These are phyloP conservation scores for Fusarium sp. DNA, from an alignment of 2,329 filamentous ascomycete species.

Conservation along the genomic window DNA sequence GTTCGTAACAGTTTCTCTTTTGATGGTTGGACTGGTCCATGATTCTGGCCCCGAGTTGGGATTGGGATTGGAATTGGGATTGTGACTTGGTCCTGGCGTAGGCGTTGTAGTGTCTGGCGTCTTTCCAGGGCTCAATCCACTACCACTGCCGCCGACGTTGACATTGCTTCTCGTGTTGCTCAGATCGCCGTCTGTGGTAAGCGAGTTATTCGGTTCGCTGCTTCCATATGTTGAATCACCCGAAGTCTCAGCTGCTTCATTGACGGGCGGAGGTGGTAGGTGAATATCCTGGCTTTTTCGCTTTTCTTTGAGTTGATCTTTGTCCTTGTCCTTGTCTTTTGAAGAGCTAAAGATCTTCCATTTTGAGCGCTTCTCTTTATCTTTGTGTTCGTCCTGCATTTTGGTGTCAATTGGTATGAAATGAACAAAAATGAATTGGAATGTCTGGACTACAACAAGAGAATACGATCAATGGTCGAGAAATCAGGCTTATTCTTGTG, in stretches of 20 bases:
- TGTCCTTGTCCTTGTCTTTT: constrained; percentile 37
- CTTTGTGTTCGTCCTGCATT: constrained; percentile 28
- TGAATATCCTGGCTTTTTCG: constrained; percentile 23
- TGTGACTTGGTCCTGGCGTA: constrained; percentile 9
- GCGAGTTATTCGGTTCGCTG: constrained; percentile 41
- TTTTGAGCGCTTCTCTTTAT: constrained; percentile 43
- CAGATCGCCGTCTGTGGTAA: constrained; percentile 37
- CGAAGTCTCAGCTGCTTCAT: constrained; percentile 13
- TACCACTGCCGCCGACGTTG: neutral
- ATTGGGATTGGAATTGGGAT: constrained; percentile 10
- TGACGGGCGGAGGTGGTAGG: neutral
- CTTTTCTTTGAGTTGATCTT: constrained; percentile 26
- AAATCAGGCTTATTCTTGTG: constrained; percentile 27
- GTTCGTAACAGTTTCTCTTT: constrained; percentile 25
- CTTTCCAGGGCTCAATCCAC: constrained; percentile 12
- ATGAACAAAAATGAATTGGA: neutral
- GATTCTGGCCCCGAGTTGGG: constrained; percentile 23
- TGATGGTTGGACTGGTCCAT: constrained; percentile 20
- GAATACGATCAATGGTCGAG: neutral
- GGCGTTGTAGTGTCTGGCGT: constrained; percentile 11
- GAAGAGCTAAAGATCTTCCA: constrained; percentile 44
- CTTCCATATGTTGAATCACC: constrained; percentile 41
- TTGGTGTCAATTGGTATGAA: neutral
- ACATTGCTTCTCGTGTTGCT: constrained; percentile 21
- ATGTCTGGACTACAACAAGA: neutral